Evolutionary conservation across 441 rosid genomes (phyloP), one percentile per base, ranked within the genome.

Genomic region (Brassica balearica): DNA sequence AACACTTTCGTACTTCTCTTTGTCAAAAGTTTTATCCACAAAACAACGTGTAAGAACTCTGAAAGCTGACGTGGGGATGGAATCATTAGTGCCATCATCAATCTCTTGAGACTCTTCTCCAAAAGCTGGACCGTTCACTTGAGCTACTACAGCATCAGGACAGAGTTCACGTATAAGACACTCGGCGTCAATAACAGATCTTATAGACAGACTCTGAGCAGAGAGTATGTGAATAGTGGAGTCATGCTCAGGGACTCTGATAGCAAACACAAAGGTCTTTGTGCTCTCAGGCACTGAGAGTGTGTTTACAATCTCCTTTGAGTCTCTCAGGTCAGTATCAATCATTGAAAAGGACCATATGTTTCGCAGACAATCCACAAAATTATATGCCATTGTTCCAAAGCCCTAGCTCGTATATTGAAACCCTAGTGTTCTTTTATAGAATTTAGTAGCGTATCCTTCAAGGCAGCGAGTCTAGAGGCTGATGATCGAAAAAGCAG

Each of bases 111-210:
- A 38, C 2, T 38, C 46, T 38, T 38, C 46, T 38, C 46, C 46
- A 38, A 38, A 38, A 38, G 11, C 46, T 38, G 46, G 46, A 8
- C 46, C 46, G 46, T 38, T 8, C 46, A 38, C 14, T 46, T 46
- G 94, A 36, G 87, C 95, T 72, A 94, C 88, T 0, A 94, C 97
- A 1, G 87, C 93, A 32, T 85, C 89, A 17, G 98, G 98, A 8
- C 81, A 80, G 73, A 91, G 75, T 53, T 79, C 95, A 74, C 85
- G 80, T 65, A 91, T 89, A 65, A 92, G 90, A 77, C 86, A 86
- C 83, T 87, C 91, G 0, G 88, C 91, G 69, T 94, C 98, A 19
- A 14, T 62, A 71, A 94, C 92, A 0, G 94, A 91, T 73, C 91
- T 83, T 82, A 87, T 89, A 0, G 96, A 94, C 72, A 94, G 80